Percentiles rank a stretch among this genome's conserved stretches.
These are phyloP conservation scores for Kurtzmaniella quercitrusa DNA, from an alignment of 1,139 yeast genomes.

Conservation along the genomic window DNA sequence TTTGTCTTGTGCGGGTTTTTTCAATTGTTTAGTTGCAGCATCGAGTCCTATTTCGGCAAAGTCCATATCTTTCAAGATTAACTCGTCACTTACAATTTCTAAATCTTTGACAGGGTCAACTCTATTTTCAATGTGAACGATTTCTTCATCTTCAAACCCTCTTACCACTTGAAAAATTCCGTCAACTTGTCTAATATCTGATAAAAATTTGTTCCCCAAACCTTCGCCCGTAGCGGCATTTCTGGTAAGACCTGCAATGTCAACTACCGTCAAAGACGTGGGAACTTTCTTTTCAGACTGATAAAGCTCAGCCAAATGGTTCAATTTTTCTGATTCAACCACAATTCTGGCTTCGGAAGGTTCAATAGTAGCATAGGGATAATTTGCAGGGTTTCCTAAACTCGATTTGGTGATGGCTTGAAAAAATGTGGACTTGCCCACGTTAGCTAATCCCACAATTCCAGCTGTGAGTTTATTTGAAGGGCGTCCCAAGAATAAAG, in stretches of 20 bases:
- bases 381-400: slow-evolving; percentile 74
- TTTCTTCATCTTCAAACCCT: slow-evolving; percentile 64
- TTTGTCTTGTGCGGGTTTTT: slow-evolving; percentile 30
- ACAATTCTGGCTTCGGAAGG: slow-evolving; percentile 64
- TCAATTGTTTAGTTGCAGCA: slow-evolving; percentile 37
- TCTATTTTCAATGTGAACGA: slow-evolving; percentile 63
- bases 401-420: slow-evolving; percentile 70
- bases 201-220: slow-evolving; percentile 67
- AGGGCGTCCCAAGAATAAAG: slow-evolving; percentile 43
- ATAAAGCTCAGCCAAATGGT: slow-evolving; percentile 41
- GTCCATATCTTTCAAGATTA: slow-evolving; percentile 69
- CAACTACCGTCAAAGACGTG: slow-evolving; percentile 57
- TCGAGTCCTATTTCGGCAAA: slow-evolving; percentile 56
- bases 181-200: slow-evolving; percentile 70
- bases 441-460: slow-evolving; percentile 76
- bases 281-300: slow-evolving; percentile 50
- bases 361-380: slow-evolving; percentile 76
- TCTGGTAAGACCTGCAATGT: slow-evolving; percentile 72
- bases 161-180: slow-evolving; percentile 71
- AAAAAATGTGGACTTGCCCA: slow-evolving; percentile 91
- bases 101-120: slow-evolving; percentile 69
- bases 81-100: slow-evolving; percentile 66
- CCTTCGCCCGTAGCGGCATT: slow-evolving; percentile 79
- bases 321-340: slow-evolving; percentile 52
- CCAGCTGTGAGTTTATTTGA: slow-evolving; percentile 53